Evolutionary conservation across 177 flowering plant species (phyloP), one percentile per base, ranked within the genome.

Genomic region (Vitis hybrid): DNA sequence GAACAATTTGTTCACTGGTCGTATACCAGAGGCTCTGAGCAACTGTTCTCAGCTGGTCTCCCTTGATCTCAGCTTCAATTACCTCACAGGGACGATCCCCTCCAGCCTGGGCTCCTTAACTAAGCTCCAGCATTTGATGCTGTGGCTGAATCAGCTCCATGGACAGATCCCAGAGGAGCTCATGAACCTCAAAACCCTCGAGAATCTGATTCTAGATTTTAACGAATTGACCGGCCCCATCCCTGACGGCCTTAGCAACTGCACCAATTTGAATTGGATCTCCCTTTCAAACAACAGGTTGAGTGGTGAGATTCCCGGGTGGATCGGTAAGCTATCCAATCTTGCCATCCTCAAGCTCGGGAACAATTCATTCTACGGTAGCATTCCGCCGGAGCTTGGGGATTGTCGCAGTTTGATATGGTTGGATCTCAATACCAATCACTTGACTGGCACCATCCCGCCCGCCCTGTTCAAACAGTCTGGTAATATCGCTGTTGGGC

Each of bases 381-480:
- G 39, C 0, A 87, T 93, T 51, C 99, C 99, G 1, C 77, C 80
- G 1, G 98, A 93, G 86, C 82, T 96, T 10, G 99, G 99, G 7
- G 90, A 96, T 64, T 90, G 97, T 70, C 65, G 67, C 57, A 96
- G 97, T 85, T 80, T 96, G 88, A 79, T 96, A 12, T 96, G 99
- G 99, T 74, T 96, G 78, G 99, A 93, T 82, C 90, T 96, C 39
- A 96, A 96, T 66, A 87, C 89, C 77, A 96, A 96, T 72, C 51
- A 4, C 1, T 75, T 96, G 68, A 87, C 68, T 51, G 98, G 99
- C 39, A 14, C 82, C 0, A 90, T 96, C 62, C 99, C 99, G 1
- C 77, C 87, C 10, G 74, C 77, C 52, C 78, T 96, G 10, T 86
- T 87, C 18, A 85, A 85, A 68, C 97, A 93, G 65, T 84, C 98